Evolutionary conservation across 2,329 filamentous ascomycete genomes (phyloP), one percentile per base, ranked within the genome.

Genomic region (Cephalotrichum gorgonifer): DNA sequence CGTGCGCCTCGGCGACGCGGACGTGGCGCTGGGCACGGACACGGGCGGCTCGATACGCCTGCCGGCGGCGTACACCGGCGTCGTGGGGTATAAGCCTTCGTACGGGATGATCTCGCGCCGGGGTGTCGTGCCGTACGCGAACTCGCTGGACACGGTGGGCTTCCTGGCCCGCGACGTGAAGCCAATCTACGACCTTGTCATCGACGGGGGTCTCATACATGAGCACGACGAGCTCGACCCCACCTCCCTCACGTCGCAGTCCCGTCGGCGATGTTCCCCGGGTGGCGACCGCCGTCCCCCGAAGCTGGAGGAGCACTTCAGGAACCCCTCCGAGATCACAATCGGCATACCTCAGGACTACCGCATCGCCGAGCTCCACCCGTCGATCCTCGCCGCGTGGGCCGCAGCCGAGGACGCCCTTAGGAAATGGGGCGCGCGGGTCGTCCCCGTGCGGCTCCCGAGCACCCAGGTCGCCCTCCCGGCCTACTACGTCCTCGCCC

Each of bases 401-500:
- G 61, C 74, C 12, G 63, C 64, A 1, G 77, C 81, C 0, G 75
- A 93, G 3, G 63, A 69, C 3, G 58, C 66, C 2, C 73, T 97
- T 1, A 73, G 79, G 55, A 55, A 66, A 0, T 67, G 75, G n/a
- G 89, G 88, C 11, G 84, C 86, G 51, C 78, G 72, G 0, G 71
- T 97, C 12, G 78, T 88, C 11, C 78, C 86, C 2, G 78, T 97
- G 15, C 88, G 85, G 2, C 74, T 98, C 4, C 90, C 91, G 1
- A 80, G 83, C 1, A 98, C 91, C 1, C 84, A 81, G 53, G 83
- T 87, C 56, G 91, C 93, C 0, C 78, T 98, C 1, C 87, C 89
- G 20, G 86, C 93, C 30, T 98, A 98, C 70, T 98, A 98, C 64
- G 79, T 98, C 50, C 81, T 98, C 50, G 94, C 93, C 1, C 88